Conservation (phyloP, 805 yeast genomes). For the Suhomyces prunicola region DNA sequence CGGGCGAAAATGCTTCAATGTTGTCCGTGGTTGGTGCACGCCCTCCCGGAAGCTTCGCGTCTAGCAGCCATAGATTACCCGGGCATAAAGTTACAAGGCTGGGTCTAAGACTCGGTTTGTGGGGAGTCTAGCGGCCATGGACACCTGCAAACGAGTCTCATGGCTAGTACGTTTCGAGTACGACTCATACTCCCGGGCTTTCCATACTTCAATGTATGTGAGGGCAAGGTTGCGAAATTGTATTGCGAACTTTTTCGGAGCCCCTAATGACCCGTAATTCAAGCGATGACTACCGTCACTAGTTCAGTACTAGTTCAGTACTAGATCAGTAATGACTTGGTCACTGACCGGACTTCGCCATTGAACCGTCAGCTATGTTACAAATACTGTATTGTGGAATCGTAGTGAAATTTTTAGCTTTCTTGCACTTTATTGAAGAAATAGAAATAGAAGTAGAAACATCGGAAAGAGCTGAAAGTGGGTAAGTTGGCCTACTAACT, state of each 20-base stretch:
- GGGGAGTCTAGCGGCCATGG: too few species aligned
- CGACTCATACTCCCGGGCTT: not conserved
- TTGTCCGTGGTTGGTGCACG: constrained; percentile 7
- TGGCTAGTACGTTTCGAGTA: too few species aligned
- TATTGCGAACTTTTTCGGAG: not conserved
- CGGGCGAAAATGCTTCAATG: constrained; percentile 6
- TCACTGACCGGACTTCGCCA: too few species aligned
- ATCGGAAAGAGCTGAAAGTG: not conserved
- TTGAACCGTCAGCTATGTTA: too few species aligned
- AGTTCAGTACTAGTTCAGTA: too few species aligned
- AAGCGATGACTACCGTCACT: not conserved
- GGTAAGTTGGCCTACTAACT: too few species aligned
- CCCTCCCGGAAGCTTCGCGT: constrained; percentile 3
- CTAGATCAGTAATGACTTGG: too few species aligned
- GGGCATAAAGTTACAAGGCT: not conserved
- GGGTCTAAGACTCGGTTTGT: too few species aligned
- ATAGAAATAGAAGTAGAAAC: too few species aligned
- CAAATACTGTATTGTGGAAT: not conserved
- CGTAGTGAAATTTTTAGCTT: not conserved
- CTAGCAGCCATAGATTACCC: not conserved
- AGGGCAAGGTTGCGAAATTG: not conserved
- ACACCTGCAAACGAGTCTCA: too few species aligned
- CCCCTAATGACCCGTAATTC: not conserved
- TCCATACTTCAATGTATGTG: not conserved
- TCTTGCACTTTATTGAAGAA: not conserved